Conservation (phyloP, 164 flowering plant species). For the Tetrastigma voinierianum region DNA sequence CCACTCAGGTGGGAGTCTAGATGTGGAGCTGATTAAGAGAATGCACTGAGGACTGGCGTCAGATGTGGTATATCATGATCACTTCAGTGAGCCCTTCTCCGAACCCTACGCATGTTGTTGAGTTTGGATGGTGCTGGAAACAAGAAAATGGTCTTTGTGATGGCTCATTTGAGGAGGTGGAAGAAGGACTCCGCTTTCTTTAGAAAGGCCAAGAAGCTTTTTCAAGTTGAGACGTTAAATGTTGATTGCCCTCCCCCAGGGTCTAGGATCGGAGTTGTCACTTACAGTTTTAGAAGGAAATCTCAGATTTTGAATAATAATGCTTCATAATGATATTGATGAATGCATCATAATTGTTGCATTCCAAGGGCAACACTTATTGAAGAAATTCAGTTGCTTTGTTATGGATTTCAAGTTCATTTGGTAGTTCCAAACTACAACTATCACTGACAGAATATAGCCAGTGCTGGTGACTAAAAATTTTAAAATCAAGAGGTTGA, state of each 20-base stretch:
- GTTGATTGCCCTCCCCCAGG: constrained; percentile 51
- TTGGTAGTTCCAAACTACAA: too few species aligned
- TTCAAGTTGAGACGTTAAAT: constrained; percentile 45
- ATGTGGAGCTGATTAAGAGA: constrained; percentile 51
- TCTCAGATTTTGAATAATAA: background rate
- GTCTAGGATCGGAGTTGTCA: constrained; percentile 66
- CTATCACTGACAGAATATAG: too few species aligned
- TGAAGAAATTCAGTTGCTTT: too few species aligned
- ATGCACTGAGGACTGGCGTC: constrained; percentile 56
- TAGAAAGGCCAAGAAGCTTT: constrained; percentile 63
- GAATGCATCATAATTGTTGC: too few species aligned
- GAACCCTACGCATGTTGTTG: constrained; percentile 54
- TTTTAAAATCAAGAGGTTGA: too few species aligned
- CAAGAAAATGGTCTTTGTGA: constrained; percentile 44
- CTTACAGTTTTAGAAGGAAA: constrained; percentile 52
- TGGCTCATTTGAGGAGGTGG: constrained; percentile 95
- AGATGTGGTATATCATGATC: constrained; percentile 87
- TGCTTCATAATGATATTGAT: too few species aligned
- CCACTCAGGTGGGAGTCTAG: constrained; percentile 72
- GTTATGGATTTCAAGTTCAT: too few species aligned
- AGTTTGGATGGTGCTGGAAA: constrained; percentile 12
- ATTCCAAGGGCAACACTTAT: too few species aligned
- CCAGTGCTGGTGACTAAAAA: too few species aligned
- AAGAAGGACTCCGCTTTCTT: constrained; percentile 78
- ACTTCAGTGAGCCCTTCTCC: constrained; percentile 69